phyloP scores from a whole-genome alignment of 2,329 filamentous ascomycete species.

The Chrysoporthe austroafricana region DNA sequence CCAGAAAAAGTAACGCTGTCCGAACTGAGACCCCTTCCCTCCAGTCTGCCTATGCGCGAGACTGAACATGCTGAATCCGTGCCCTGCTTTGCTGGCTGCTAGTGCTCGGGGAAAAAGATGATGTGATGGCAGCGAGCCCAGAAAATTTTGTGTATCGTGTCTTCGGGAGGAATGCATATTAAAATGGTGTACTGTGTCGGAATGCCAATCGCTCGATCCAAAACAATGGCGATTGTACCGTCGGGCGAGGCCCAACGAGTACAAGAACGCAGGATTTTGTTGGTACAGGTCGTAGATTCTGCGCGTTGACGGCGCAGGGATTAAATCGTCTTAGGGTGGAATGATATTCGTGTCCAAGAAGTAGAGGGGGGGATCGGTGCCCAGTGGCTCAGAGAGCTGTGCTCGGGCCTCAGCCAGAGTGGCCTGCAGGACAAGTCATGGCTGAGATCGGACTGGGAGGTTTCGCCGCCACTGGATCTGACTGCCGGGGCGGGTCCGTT shows the following conservation, averaged over 20 bases:
- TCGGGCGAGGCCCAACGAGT: constrained; percentile 14
- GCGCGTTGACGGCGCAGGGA: constrained; percentile 26
- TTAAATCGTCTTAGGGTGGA: constrained; percentile 26
- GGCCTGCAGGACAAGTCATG: constrained; percentile 9
- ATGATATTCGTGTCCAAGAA: constrained; percentile 21
- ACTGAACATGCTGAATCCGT: constrained; percentile 11
- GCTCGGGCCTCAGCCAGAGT: constrained; percentile 11
- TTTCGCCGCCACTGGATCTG: constrained; percentile 23
- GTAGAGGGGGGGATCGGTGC: constrained; percentile 16
- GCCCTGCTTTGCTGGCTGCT: constrained; percentile 27
- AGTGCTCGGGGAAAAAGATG: constrained; percentile 20
- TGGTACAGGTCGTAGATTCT: constrained; percentile 24
- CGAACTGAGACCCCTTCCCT: constrained; percentile 27
- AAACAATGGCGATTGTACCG: constrained; percentile 21
- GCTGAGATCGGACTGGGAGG: constrained; percentile 12
- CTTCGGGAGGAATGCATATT: constrained; percentile 37
- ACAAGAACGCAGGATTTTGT: constrained; percentile 14
- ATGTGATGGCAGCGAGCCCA: constrained; percentile 37
- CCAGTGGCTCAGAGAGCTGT: constrained; percentile 12
- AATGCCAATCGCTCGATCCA: constrained; percentile 32
- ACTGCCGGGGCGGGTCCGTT: constrained; percentile 7
- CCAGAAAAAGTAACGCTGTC: constrained; percentile 36
- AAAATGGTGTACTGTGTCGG: constrained; percentile 37
- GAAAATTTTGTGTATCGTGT: constrained; percentile 32
- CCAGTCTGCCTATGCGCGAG: constrained; percentile 3